A percentile compares a stretch with the other conserved stretches of the same genome.
Conservation (phyloP, 1,284 basidiomycete genomes). For the Hemileia vastatrix region DNA sequence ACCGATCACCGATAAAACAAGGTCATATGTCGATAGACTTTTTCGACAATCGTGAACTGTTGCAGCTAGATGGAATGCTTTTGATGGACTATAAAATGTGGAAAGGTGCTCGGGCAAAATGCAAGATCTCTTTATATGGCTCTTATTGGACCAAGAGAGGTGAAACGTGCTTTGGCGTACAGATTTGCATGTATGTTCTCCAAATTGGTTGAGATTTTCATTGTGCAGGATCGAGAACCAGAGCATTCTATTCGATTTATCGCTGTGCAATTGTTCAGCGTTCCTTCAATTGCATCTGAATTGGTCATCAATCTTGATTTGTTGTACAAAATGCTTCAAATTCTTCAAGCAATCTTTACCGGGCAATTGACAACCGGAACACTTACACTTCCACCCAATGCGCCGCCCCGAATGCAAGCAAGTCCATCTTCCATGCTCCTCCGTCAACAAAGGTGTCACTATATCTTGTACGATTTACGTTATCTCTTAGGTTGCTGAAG, state of each 20-base stretch:
- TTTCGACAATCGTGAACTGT: no score
- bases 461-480: constrained; percentile 32
- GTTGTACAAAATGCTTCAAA: constrained; percentile 63
- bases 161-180: no score
- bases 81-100: no score
- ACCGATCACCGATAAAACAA: no score
- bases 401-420: constrained; percentile 46
- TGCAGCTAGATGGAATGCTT: no score
- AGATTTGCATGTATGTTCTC: no score
- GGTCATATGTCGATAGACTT: no score
- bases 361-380: no score
- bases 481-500: constrained; percentile 30
- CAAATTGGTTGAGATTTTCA: constrained; percentile 72
- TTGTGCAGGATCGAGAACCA: constrained; percentile 77
- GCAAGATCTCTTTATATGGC: no score
- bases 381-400: no score
- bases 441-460: constrained; percentile 50
- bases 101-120: no score
- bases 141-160: no score
- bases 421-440: constrained; percentile 55
- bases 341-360: constrained; percentile 79
- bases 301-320: constrained; percentile 64
- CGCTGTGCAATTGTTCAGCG: constrained; percentile 80
- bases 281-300: constrained; percentile 68
- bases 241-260: constrained; percentile 89